These are phyloP conservation scores for Scheffersomyces lignicola DNA, from an alignment of 1,139 yeast species.

Conservation along the genomic window DNA sequence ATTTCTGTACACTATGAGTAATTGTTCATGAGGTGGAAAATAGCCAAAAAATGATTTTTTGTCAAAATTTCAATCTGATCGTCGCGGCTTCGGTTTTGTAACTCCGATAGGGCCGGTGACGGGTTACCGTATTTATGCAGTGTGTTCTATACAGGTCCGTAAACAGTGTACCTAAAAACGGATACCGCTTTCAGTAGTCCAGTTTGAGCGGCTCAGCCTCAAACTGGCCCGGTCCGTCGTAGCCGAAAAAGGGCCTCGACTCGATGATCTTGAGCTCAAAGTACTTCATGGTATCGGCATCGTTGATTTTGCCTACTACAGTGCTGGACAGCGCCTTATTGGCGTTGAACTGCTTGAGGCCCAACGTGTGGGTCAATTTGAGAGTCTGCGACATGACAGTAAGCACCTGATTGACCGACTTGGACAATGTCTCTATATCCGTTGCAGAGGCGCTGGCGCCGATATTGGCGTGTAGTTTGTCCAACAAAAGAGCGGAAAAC, in stretches of 20 bases:
- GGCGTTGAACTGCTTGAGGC: constrained; percentile 13
- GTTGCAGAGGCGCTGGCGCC: neutral
- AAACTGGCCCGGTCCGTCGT: constrained; percentile 24
- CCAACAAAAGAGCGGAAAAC: constrained; percentile 75
- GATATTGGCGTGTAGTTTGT: constrained; percentile 42
- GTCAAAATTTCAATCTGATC: no score
- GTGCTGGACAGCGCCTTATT: constrained; percentile 10
- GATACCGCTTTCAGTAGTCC: constrained; percentile 1
- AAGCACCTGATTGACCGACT: constrained; percentile 49
- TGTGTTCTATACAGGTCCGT: no score
- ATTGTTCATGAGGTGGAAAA: no score
- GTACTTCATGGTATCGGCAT: constrained; percentile 37
- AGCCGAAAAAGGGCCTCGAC: constrained; percentile 29
- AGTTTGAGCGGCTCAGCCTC: neutral
- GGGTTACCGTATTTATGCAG: no score
- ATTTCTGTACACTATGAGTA: no score
- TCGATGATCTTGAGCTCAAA: constrained; percentile 44
- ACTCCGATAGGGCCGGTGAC: no score
- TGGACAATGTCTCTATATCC: constrained; percentile 18
- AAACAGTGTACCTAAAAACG: no score
- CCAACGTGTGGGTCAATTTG: constrained; percentile 35
- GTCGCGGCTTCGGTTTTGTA: no score
- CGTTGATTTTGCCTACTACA: constrained; percentile 33
- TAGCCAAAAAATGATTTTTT: no score
- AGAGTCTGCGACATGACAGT: constrained; percentile 51